Percentiles rank a stretch among this genome's conserved stretches.
Evolutionary conservation across 1,139 yeast species (phyloP).

Genomic region (Candida mesenterica): DNA sequence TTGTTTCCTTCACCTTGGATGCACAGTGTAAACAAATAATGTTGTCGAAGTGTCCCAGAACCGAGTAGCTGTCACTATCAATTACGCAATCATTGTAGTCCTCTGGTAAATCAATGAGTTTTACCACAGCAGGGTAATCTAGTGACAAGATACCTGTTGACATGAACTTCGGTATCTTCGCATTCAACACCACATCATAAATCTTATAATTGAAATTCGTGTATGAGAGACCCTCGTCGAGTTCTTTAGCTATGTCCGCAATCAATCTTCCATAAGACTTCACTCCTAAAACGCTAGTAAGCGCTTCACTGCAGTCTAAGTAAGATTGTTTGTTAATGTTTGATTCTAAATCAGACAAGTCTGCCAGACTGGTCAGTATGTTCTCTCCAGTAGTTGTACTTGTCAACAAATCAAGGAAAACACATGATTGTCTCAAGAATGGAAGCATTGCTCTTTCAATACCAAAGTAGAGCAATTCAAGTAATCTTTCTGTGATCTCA

Average conservation of each 20-base stretch:
- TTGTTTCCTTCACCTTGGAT: slow-evolving; percentile 16
- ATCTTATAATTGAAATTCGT: slow-evolving; percentile 20
- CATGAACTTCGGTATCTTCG: slow-evolving; percentile 26
- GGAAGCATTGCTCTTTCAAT: slow-evolving; percentile 34
- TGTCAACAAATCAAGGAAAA: slow-evolving; percentile 36
- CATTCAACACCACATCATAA: slow-evolving; percentile 24
- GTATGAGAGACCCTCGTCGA: background rate
- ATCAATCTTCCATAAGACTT: slow-evolving; percentile 23
- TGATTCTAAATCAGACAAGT: slow-evolving; percentile 15
- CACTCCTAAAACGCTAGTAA: slow-evolving; percentile 21
- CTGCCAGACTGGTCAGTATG: slow-evolving; percentile 16
- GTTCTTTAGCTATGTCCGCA: slow-evolving; percentile 9
- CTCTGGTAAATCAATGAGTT: slow-evolving; percentile 39
- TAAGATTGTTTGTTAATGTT: slow-evolving; percentile 18
- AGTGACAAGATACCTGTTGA: slow-evolving; percentile 27
- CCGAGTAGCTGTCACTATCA: slow-evolving; percentile 19
- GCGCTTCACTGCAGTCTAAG: slow-evolving; percentile 21
- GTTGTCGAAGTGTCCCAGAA: slow-evolving; percentile 22
- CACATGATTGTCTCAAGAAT: slow-evolving; percentile 35
- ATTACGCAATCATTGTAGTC: slow-evolving; percentile 33
- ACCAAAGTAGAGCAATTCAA: slow-evolving; percentile 21
- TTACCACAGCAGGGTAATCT: slow-evolving; percentile 40
- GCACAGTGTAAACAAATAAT: slow-evolving; percentile 38
- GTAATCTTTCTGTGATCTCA: slow-evolving; percentile 8
- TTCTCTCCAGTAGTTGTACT: slow-evolving; percentile 27